These are phyloP conservation scores for slime mould (Dictyostelium discoideum) DNA, from an alignment of 78 protist species.

Conservation along the genomic window dicty_2.7 NC_007088.5:6739001-6739500, in stretches of 20 bases:
- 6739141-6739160: not conserved
- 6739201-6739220: not conserved
- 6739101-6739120: not conserved
- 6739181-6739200: not conserved
- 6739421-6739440: slow-evolving; percentile 41
- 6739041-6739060: not conserved
- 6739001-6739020: not conserved
- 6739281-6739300: not conserved
- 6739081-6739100: not conserved
- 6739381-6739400: slow-evolving; percentile 31
- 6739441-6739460: slow-evolving; percentile 69
- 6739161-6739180: not conserved
- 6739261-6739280: not conserved
- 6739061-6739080: not conserved
- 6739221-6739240: not conserved
- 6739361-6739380: not conserved
- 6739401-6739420: slow-evolving; percentile 44
- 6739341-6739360: slow-evolving; percentile 13
- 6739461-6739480: slow-evolving; percentile 62
- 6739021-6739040: not conserved
- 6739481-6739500: slow-evolving; percentile 62
- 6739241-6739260: not conserved
- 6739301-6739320: not conserved
- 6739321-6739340: not conserved
- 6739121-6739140: not conserved